A percentile compares a stretch with the other conserved stretches of the same genome.
These are phyloP conservation scores for Mrakia blollopis DNA, from an alignment of 768 basidiomycete species.

Conservation along the genomic window DNA sequence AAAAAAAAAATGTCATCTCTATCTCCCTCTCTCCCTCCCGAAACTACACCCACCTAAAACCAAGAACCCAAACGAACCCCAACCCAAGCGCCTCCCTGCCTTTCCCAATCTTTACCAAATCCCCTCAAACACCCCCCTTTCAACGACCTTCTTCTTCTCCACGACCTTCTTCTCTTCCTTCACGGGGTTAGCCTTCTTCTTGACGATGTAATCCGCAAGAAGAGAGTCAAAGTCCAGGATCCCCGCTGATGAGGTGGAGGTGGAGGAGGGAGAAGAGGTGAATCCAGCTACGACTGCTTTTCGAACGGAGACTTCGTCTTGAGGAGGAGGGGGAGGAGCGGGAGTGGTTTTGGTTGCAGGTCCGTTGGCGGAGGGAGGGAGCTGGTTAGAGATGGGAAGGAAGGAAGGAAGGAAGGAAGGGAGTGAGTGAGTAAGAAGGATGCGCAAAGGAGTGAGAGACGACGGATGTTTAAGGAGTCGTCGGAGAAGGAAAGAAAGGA, in stretches of 20 bases:
- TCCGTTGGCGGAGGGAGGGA: background rate
- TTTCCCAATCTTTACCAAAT: slow-evolving; percentile 2
- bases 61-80: too few relatives aligned
- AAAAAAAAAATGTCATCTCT: too few relatives aligned
- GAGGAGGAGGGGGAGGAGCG: slow-evolving; percentile 12
- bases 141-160: background rate
- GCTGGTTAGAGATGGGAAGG: too few relatives aligned
- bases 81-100: too few relatives aligned
- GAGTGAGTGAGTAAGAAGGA: background rate
- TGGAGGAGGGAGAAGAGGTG: background rate
- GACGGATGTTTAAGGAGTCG: too few relatives aligned
- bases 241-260: too few relatives aligned
- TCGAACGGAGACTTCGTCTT: slow-evolving; percentile 26
- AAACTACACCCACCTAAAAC: too few relatives aligned
- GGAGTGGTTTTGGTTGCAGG: background rate
- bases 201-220: slow-evolving; percentile 16
- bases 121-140: background rate
- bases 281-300: slow-evolving; percentile 23
- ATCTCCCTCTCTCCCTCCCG: too few relatives aligned
- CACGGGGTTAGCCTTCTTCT: background rate
- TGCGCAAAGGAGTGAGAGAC: background rate
- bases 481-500: background rate
- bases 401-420: background rate
- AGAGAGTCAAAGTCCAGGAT: slow-evolving; percentile 10
- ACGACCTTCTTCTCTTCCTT: background rate